phyloP scores from a whole-genome alignment of 73 alveolate species.

The Paramecium sexaurelia region DNA sequence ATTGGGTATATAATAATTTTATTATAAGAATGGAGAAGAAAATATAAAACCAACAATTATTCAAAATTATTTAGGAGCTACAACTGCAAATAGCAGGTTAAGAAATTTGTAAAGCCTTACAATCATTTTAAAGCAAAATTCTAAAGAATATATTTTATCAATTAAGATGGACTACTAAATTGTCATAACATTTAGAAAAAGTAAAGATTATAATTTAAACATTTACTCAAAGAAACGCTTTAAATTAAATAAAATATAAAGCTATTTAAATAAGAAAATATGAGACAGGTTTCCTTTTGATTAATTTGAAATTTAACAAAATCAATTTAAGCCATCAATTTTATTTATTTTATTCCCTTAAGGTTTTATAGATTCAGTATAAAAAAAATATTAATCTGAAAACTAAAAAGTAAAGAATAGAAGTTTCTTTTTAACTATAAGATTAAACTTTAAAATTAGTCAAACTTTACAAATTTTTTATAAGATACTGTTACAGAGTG shows the following conservation, averaged over 20 bases:
- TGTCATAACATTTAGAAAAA: neutral
- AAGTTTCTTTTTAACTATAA: neutral
- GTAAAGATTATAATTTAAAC: neutral
- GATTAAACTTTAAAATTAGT: neutral
- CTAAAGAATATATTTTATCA: neutral
- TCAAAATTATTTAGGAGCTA: constrained; percentile 14
- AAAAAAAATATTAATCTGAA: neutral
- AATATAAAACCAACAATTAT: neutral
- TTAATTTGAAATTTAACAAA: neutral
- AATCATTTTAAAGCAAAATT: neutral
- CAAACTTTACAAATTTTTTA: neutral
- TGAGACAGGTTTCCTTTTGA: neutral
- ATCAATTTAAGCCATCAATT: neutral
- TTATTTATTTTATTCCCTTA: neutral
- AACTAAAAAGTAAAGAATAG: neutral
- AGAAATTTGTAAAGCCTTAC: neutral
- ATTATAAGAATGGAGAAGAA: constrained; percentile 1
- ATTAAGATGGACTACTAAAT: neutral
- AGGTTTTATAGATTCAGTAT: neutral
- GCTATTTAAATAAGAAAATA: neutral
- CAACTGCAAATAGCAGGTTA: neutral
- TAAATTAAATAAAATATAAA: neutral
- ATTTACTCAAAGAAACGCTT: neutral
- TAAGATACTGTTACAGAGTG: neutral
- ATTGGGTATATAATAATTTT: neutral